Conservation (phyloP, 2,329 filamentous ascomycete species). For the Aspergillus persii region DNA sequence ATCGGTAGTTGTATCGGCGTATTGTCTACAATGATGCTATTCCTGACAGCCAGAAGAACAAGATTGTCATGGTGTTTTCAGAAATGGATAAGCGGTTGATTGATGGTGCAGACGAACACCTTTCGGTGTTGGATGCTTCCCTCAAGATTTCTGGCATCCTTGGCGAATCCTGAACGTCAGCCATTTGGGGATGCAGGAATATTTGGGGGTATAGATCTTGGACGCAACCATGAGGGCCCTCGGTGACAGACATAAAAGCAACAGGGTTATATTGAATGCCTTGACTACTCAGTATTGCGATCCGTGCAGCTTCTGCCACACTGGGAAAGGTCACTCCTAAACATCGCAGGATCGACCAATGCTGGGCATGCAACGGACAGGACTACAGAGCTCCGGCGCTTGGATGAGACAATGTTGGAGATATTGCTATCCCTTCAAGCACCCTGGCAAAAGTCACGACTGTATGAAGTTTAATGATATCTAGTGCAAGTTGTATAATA, state of each 20-base stretch:
- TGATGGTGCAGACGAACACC: conserved; percentile 92
- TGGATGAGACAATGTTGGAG: neutral
- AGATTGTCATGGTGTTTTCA: conserved; percentile 84
- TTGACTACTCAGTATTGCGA: neutral
- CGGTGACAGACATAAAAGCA: neutral
- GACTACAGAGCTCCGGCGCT: neutral
- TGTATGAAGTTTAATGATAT: conserved; percentile 16
- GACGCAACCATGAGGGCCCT: neutral
- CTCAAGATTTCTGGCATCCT: conserved; percentile 77
- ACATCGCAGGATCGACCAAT: neutral
- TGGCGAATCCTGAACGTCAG: conserved; percentile 29
- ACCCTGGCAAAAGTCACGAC: conserved; percentile 11
- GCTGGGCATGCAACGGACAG: neutral
- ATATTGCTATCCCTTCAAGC: neutral
- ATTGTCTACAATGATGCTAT: conserved; percentile 83
- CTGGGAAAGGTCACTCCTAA: neutral
- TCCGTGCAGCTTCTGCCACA: neutral
- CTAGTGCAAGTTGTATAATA: neutral
- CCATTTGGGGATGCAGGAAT: neutral
- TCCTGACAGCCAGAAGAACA: conserved; percentile 81
- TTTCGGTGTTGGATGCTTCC: conserved; percentile 81
- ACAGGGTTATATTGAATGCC: neutral
- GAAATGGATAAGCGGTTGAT: conserved; percentile 92
- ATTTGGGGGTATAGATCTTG: neutral
- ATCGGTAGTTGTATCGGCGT: conserved; percentile 61